phyloP scores from a whole-genome alignment of 805 yeast species.

The Candida michaelii region DNA sequence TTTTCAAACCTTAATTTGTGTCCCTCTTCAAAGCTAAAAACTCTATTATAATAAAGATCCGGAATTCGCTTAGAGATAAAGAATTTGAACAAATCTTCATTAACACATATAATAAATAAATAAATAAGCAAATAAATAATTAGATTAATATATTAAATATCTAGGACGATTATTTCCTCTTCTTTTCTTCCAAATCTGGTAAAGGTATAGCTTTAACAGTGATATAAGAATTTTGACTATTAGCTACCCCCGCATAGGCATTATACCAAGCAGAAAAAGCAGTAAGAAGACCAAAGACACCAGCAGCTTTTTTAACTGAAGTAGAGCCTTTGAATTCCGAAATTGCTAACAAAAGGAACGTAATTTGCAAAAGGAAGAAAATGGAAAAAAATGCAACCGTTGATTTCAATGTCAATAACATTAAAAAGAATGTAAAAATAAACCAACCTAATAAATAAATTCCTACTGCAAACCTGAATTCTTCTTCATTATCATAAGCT shows the following conservation, averaged over 20 bases:
- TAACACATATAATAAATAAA: slow-evolving; percentile 1
- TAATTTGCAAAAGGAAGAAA: slow-evolving; percentile 40
- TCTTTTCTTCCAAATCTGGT: slow-evolving; percentile 17
- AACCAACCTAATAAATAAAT: slow-evolving; percentile 43
- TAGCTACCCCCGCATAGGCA: slow-evolving; percentile 52
- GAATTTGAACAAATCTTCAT: not conserved
- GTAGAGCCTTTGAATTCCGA: slow-evolving; percentile 34
- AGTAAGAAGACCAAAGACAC: slow-evolving; percentile 42
- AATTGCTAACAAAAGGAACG: slow-evolving; percentile 42
- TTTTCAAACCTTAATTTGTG: too few species aligned
- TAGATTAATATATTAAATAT: slow-evolving; percentile 6
- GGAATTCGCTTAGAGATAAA: too few species aligned
- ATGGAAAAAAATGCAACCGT: slow-evolving; percentile 43
- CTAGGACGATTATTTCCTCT: slow-evolving; percentile 5
- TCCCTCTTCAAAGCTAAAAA: too few species aligned
- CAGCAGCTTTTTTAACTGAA: slow-evolving; percentile 39
- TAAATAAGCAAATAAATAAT: slow-evolving; percentile 1
- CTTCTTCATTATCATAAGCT: slow-evolving; percentile 26
- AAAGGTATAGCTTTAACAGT: slow-evolving; percentile 50
- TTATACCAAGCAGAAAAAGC: slow-evolving; percentile 47
- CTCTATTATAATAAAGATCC: too few species aligned
- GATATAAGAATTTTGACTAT: slow-evolving; percentile 60
- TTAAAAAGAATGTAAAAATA: slow-evolving; percentile 43
- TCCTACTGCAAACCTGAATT: slow-evolving; percentile 37
- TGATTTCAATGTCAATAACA: slow-evolving; percentile 41